Percentiles rank a stretch among this genome's conserved stretches.
Conservation (phyloP, 2,329 filamentous ascomycete genomes). For the Escovopsis weberi region DNA sequence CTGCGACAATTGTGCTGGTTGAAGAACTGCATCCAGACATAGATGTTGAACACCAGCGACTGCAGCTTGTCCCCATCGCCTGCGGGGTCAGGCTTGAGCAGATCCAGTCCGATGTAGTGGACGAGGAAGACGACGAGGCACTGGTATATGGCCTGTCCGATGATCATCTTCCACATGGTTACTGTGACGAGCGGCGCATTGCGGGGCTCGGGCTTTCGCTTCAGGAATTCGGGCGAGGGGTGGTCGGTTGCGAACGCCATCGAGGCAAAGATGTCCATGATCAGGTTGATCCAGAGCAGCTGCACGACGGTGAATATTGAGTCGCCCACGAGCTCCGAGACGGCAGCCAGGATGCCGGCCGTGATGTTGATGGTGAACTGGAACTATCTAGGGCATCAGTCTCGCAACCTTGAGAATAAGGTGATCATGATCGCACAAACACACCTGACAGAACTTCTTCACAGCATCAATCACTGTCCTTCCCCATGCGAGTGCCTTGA, state of each 20-base stretch:
- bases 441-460: conserved; percentile 46
- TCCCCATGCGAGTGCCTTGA: conserved; percentile 48
- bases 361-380: conserved; percentile 58
- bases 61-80: conserved; percentile 25
- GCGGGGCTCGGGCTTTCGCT: conserved; percentile 59
- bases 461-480: conserved; percentile 49
- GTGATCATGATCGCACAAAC: not conserved
- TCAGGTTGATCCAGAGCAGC: conserved; percentile 53
- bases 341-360: conserved; percentile 47
- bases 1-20: conserved; percentile 69
- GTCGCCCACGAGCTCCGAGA: conserved; percentile 42
- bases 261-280: conserved; percentile 57
- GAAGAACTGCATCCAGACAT: conserved; percentile 85
- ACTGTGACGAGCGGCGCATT: conserved; percentile 57
- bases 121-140: conserved; percentile 44
- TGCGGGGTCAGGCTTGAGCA: conserved; percentile 36
- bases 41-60: conserved; percentile 72
- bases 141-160: conserved; percentile 67
- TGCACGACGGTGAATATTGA: conserved; percentile 48
- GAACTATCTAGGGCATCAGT: conserved; percentile 22
- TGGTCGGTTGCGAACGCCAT: conserved; percentile 48
- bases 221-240: conserved; percentile 38
- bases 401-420: not conserved
- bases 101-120: conserved; percentile 43
- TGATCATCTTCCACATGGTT: conserved; percentile 84